Percentiles rank a stretch among this genome's conserved stretches.
Conservation (phyloP, 176 grass and related monocot species). For the Calamus simplicifolius region DNA sequence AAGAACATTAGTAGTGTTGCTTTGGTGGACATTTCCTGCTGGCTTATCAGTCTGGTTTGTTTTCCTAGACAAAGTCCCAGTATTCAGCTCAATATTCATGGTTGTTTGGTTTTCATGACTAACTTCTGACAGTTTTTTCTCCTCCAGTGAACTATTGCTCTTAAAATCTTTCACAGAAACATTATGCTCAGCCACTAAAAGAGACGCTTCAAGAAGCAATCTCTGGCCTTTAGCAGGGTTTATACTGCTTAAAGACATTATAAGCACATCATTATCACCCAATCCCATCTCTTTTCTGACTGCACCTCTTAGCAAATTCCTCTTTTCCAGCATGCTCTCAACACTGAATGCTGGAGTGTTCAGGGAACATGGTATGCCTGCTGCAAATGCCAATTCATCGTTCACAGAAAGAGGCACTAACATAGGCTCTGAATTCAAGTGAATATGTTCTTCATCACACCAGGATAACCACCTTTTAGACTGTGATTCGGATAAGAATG, state of each 20-base stretch:
- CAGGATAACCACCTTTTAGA: slow-evolving; percentile 35
- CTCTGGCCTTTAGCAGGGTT: slow-evolving; percentile 42
- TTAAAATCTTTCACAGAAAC: slow-evolving; percentile 24
- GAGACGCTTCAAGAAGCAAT: slow-evolving; percentile 37
- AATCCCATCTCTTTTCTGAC: slow-evolving; percentile 44
- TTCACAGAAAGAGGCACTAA: slow-evolving; percentile 45
- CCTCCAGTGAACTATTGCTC: slow-evolving; percentile 4
- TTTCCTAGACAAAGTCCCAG: not conserved
- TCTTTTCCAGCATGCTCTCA: slow-evolving; percentile 32
- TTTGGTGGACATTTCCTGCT: not conserved
- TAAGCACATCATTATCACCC: slow-evolving; percentile 30
- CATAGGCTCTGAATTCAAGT: slow-evolving; percentile 28
- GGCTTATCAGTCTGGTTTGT: slow-evolving; percentile 2
- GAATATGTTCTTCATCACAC: slow-evolving; percentile 40
- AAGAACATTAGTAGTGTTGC: slow-evolving; percentile 4
- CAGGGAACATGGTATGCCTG: slow-evolving; percentile 35
- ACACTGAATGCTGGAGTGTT: slow-evolving; percentile 32
- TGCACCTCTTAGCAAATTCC: slow-evolving; percentile 25
- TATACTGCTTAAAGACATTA: slow-evolving; percentile 42
- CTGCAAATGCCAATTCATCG: slow-evolving; percentile 44
- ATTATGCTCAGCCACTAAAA: slow-evolving; percentile 32
- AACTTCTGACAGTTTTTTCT: slow-evolving; percentile 7
- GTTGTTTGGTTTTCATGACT: slow-evolving; percentile 18
- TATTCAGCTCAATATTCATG: slow-evolving; percentile 3
- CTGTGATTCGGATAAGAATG: slow-evolving; percentile 37